phyloP scores from a whole-genome alignment of 2,329 filamentous ascomycete species.

The Fusarium sp. region DNA sequence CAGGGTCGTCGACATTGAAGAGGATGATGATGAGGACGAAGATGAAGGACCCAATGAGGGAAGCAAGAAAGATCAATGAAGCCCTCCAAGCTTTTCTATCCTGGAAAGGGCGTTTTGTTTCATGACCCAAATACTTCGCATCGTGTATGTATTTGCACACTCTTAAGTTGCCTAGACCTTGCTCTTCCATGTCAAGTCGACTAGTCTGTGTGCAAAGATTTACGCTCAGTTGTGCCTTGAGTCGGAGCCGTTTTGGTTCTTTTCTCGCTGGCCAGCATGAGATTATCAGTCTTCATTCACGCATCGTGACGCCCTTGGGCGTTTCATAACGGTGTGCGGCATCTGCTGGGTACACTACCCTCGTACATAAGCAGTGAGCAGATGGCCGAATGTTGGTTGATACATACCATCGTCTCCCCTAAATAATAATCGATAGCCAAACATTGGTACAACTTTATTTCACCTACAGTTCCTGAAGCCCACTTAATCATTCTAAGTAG shows the following conservation, averaged over 20 bases:
- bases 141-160: constrained; percentile 72
- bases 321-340: constrained; percentile 47
- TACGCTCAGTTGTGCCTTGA: constrained; percentile 59
- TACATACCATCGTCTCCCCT: constrained; percentile 40
- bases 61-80: constrained; percentile 49
- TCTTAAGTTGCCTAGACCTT: constrained; percentile 94
- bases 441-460: background rate
- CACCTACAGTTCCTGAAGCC: background rate
- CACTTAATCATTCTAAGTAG: no score
- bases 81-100: constrained; percentile 4
- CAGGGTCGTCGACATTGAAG: constrained; percentile 83
- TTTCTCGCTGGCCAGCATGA: constrained; percentile 46
- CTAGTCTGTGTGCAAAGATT: constrained; percentile 97
- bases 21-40: constrained; percentile 66
- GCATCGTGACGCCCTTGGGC: constrained; percentile 46
- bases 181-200: constrained; percentile 85
- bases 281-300: constrained; percentile 47
- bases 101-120: background rate
- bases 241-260: constrained; percentile 63
- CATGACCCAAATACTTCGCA: background rate
- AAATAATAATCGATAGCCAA: background rate
- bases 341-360: constrained; percentile 53
- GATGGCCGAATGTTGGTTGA: constrained; percentile 45
- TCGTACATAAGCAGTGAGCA: constrained; percentile 46
- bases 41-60: constrained; percentile 61